phyloP scores from a whole-genome alignment of 208 protist species.

The Entamoeba nuttalli region DNA sequence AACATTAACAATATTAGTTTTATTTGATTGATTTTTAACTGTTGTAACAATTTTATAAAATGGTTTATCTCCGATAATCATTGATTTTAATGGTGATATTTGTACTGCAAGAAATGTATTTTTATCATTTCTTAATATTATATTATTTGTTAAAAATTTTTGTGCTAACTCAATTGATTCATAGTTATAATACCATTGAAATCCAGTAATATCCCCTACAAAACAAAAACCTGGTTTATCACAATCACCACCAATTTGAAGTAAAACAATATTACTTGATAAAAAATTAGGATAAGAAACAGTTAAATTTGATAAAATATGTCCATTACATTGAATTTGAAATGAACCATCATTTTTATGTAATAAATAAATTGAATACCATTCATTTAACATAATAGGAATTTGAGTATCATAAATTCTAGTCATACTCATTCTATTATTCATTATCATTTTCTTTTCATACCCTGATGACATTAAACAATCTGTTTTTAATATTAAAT shows the following conservation, averaged over 20 bases:
- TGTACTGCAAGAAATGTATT: neutral
- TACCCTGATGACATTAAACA: neutral
- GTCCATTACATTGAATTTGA: neutral
- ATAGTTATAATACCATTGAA: neutral
- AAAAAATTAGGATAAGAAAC: neutral
- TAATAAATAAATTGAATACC: neutral
- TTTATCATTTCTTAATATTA: neutral
- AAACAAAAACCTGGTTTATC: neutral
- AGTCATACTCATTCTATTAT: neutral
- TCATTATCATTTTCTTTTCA: neutral
- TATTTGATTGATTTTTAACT: neutral
- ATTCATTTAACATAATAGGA: neutral
- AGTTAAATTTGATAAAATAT: neutral
- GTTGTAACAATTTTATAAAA: neutral
- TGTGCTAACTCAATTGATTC: neutral
- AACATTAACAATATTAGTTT: neutral
- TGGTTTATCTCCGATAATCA: neutral
- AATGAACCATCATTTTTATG: neutral
- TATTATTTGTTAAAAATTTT: neutral
- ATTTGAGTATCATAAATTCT: neutral
- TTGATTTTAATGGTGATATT: neutral
- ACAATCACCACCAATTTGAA: neutral
- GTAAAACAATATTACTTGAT: neutral
- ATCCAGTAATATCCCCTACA: neutral
- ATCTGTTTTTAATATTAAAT: neutral